Base-by-base conservation (phyloP, 805 yeast species). In the Zygosaccharomyces siamensis region DNA sequence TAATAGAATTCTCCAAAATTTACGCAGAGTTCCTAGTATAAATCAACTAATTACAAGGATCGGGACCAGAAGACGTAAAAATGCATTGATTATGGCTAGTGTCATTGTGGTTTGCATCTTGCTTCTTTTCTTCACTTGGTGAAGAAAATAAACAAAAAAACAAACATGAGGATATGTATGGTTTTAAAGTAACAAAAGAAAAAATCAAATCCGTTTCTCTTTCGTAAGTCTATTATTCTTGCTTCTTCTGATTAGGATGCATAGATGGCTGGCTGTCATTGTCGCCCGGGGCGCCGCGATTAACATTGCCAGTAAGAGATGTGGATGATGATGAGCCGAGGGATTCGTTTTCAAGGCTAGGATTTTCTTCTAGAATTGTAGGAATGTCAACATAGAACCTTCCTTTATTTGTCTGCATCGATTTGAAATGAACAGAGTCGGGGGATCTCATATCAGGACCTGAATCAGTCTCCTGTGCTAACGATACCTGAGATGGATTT, bases 11-110 rank as follows among this genome's bases (percentile, higher is more conserved):
- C 72, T 81, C 51, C 76, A 76, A 37, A 73, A 86, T 1, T 69
- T 89, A 40, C 79, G 79, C 59, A 72, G 77, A 33, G 77, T 93
- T 43, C 99, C 99, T 0, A 97, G 97, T 0, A 71, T 92, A 40
- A 86, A 84, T 62, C 78, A 79, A 6, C 64, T 92, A 47, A 79
- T 92, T 27, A 72, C 83, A 7, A 85, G 84, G 66, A 90, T 92
- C 56, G 89, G 89, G 65, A 84, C 96, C 3, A 77, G 98, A 60
- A 84, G 90, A 67, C 86, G 83, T 71, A 80, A 97, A 49, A 96
- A 93, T 66, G 83, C 95, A 20, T 64, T 92, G 26, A 84, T 92
- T n/a, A 68, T 92, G 61, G 92, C 96, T 1, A 57, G 75, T 3
- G 76, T 93, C 45, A 83, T 90, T 27, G 75, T 88, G 2, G 49